phyloP scores from a whole-genome alignment of 2,329 filamentous ascomycete genomes.

The Epichloe bromicola region DNA sequence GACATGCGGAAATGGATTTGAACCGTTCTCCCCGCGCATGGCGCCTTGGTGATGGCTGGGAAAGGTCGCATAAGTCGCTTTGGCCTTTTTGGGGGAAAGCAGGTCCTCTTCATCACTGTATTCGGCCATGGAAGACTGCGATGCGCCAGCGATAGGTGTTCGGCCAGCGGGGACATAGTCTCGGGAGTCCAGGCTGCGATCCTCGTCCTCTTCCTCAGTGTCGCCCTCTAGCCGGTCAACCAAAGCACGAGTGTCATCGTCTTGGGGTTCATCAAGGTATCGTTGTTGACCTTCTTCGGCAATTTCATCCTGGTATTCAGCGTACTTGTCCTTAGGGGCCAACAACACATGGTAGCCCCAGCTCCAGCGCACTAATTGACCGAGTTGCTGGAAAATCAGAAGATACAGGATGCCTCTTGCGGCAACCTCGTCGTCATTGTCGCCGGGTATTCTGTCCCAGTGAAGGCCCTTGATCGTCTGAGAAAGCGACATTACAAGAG shows the following conservation, averaged over 20 bases:
- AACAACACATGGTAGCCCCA: slow-evolving; percentile 95
- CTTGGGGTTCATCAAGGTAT: slow-evolving; percentile 29
- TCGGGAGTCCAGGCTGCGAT: slow-evolving; percentile 28
- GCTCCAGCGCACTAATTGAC: slow-evolving; percentile 90
- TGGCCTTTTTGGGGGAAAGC: slow-evolving; percentile 19
- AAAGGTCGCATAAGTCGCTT: slow-evolving; percentile 13
- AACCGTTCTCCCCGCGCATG: slow-evolving; percentile 27
- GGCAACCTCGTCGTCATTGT: slow-evolving; percentile 90
- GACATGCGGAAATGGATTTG: slow-evolving; percentile 50
- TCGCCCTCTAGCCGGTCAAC: slow-evolving; percentile 26
- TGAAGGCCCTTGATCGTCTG: slow-evolving; percentile 85
- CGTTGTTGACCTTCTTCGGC: slow-evolving; percentile 47
- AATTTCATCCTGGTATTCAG: slow-evolving; percentile 45
- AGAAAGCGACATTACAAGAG: slow-evolving; percentile 83
- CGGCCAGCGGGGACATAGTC: slow-evolving; percentile 41
- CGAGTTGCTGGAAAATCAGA: slow-evolving; percentile 93
- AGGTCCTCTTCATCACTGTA: slow-evolving; percentile 32
- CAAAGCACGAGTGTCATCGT: slow-evolving; percentile 31
- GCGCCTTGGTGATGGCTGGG: slow-evolving; percentile 16
- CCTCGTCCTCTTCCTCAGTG: slow-evolving; percentile 25
- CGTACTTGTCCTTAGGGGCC: slow-evolving; percentile 66
- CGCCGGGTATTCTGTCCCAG: slow-evolving; percentile 81
- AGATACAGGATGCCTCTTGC: slow-evolving; percentile 91
- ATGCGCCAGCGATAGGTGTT: slow-evolving; percentile 39
- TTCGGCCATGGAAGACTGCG: slow-evolving; percentile 34